Percentiles rank a stretch among this genome's conserved stretches.
Evolutionary conservation across 192 early-diverging fungal genomes (phyloP).

Genomic region (Ambispora gerdemannii): DNA sequence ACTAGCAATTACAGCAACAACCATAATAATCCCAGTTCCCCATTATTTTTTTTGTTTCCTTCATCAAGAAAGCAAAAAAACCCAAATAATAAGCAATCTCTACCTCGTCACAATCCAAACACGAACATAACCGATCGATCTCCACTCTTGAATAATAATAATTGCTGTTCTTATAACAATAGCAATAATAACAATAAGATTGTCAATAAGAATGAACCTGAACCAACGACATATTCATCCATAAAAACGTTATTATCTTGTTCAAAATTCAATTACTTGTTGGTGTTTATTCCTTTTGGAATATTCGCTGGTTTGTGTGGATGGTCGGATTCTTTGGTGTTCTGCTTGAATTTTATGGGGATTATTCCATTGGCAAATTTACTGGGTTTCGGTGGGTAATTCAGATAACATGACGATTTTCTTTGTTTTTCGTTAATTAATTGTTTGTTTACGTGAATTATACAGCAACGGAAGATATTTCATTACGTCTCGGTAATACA

Average conservation of each 20-base stretch:
- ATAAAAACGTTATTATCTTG: neutral
- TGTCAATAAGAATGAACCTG: too few species aligned
- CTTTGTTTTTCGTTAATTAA: neutral
- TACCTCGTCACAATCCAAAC: too few species aligned
- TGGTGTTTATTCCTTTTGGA: slow-evolving; percentile 79
- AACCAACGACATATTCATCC: neutral
- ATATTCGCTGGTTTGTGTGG: slow-evolving; percentile 58
- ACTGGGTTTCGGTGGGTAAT: neutral
- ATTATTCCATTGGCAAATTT: slow-evolving; percentile 86
- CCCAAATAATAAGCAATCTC: too few species aligned
- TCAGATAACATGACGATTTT: neutral
- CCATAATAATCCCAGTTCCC: too few species aligned
- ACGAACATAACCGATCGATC: too few species aligned
- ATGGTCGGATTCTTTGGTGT: slow-evolving; percentile 67
- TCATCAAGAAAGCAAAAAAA: too few species aligned
- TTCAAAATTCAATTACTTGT: slow-evolving; percentile 67
- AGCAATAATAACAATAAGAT: too few species aligned
- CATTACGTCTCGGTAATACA: slow-evolving; percentile 35
- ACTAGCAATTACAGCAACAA: too few species aligned
- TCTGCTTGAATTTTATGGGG: slow-evolving; percentile 86
- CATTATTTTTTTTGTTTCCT: too few species aligned
- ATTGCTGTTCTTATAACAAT: too few species aligned
- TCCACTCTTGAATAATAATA: too few species aligned
- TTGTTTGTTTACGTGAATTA: neutral
- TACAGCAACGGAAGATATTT: neutral